Percentiles rank a stretch among this genome's conserved stretches.
Conservation (phyloP, 768 basidiomycete genomes). For the Lentinula detonsa region DNA sequence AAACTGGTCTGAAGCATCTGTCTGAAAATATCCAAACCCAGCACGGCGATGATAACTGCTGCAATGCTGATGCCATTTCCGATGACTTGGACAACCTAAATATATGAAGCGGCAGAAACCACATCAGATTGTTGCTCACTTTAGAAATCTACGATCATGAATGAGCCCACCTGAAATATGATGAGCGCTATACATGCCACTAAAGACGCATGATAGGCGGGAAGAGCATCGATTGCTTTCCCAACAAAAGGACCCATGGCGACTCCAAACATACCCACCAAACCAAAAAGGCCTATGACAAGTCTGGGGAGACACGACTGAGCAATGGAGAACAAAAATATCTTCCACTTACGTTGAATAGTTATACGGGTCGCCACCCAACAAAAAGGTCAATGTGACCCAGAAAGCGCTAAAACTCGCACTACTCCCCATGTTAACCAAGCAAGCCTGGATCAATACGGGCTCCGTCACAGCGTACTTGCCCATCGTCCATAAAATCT, state of each 20-base stretch:
- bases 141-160: neutral
- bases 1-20: conserved; percentile 49
- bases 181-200: conserved; percentile 30
- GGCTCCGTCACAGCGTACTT: conserved; percentile 77
- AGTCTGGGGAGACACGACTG: conserved; percentile 17
- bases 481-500: conserved; percentile 72
- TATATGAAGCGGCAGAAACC: conserved; percentile 8
- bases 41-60: conserved; percentile 42
- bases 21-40: conserved; percentile 44
- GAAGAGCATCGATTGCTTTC: conserved; percentile 40
- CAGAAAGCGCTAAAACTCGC: conserved; percentile 57
- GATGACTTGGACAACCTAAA: conserved; percentile 37
- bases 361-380: conserved; percentile 69
- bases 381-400: conserved; percentile 78
- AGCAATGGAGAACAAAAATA: neutral
- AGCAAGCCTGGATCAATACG: conserved; percentile 58
- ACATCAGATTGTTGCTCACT: conserved; percentile 20
- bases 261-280: conserved; percentile 44
- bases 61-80: conserved; percentile 39
- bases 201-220: conserved; percentile 50
- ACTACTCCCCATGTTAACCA: conserved; percentile 58
- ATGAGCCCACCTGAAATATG: conserved; percentile 23
- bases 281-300: conserved; percentile 49
- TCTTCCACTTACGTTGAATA: conserved; percentile 56
- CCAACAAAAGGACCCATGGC: conserved; percentile 45